These are phyloP conservation scores for Datura wrightii DNA, from an alignment of 257 asterid genomes.

Conservation along the genomic window DNA sequence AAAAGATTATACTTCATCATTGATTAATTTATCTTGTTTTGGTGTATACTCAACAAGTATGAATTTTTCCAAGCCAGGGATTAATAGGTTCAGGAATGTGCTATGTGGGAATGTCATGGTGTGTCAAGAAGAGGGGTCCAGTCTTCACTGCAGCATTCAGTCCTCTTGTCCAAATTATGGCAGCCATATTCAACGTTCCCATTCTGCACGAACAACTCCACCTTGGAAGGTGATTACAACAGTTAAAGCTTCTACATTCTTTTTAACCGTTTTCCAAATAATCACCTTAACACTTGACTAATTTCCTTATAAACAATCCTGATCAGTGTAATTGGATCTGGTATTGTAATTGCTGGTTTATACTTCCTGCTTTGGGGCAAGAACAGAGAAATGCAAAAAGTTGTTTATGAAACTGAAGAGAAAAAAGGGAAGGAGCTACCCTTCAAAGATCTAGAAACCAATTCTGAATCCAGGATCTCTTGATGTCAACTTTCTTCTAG, in stretches of 20 bases:
- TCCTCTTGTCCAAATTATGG: slow-evolving; percentile 76
- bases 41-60: background rate
- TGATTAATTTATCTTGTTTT: slow-evolving; percentile 19
- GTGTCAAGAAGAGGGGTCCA: slow-evolving; percentile 82
- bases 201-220: slow-evolving; percentile 75
- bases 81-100: slow-evolving; percentile 81
- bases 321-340: slow-evolving; percentile 68
- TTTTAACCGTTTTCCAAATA: background rate
- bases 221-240: slow-evolving; percentile 63
- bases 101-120: slow-evolving; percentile 92
- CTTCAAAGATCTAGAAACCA: slow-evolving; percentile 28
- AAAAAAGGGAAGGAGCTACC: slow-evolving; percentile 26
- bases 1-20: background rate
- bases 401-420: slow-evolving; percentile 31
- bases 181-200: slow-evolving; percentile 67
- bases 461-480: slow-evolving; percentile 30
- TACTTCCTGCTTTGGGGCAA: slow-evolving; percentile 83
- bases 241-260: background rate
- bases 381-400: slow-evolving; percentile 54
- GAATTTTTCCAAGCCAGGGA: slow-evolving; percentile 54
- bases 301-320: background rate
- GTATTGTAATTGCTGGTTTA: slow-evolving; percentile 60
- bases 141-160: slow-evolving; percentile 86
- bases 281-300: background rate
- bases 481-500: background rate